Conservation (phyloP, 345 rosid genomes). For the Eucalyptus sp. region DNA sequence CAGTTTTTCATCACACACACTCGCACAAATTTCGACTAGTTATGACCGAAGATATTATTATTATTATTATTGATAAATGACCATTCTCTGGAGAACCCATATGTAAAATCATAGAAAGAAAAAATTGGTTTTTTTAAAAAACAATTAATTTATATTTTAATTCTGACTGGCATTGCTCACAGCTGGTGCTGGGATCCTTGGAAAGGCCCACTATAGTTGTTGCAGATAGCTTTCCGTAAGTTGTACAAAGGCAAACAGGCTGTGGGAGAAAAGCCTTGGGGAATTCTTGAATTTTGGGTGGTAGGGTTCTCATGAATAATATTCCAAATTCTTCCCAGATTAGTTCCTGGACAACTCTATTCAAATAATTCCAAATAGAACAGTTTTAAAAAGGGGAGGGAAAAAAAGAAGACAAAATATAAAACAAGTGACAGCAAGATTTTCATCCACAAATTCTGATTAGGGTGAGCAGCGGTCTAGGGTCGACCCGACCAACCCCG, state of each 20-base stretch:
- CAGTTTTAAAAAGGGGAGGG: too few relatives aligned
- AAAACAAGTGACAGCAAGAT: not conserved
- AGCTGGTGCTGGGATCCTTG: slow-evolving; percentile 4
- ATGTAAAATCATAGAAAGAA: not conserved
- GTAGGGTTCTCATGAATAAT: not conserved
- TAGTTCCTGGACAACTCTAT: not conserved
- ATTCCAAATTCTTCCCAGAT: not conserved
- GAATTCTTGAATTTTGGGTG: not conserved
- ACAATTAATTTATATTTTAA: not conserved
- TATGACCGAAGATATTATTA: too few relatives aligned
- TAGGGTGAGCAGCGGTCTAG: too few relatives aligned
- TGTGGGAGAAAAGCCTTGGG: not conserved
- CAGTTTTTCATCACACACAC: too few relatives aligned
- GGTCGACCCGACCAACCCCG: too few relatives aligned
- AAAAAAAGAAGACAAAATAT: too few relatives aligned
- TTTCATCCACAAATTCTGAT: not conserved
- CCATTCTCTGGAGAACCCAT: not conserved
- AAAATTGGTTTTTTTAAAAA: not conserved
- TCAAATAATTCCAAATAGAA: not conserved
- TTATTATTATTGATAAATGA: too few relatives aligned
- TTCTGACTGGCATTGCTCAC: not conserved
- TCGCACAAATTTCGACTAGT: too few relatives aligned
- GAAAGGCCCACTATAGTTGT: not conserved
- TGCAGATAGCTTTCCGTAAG: not conserved
- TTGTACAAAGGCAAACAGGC: not conserved